These are phyloP conservation scores for Botrytis elliptica DNA, from an alignment of 2,329 filamentous ascomycete species.

Conservation along the genomic window DNA sequence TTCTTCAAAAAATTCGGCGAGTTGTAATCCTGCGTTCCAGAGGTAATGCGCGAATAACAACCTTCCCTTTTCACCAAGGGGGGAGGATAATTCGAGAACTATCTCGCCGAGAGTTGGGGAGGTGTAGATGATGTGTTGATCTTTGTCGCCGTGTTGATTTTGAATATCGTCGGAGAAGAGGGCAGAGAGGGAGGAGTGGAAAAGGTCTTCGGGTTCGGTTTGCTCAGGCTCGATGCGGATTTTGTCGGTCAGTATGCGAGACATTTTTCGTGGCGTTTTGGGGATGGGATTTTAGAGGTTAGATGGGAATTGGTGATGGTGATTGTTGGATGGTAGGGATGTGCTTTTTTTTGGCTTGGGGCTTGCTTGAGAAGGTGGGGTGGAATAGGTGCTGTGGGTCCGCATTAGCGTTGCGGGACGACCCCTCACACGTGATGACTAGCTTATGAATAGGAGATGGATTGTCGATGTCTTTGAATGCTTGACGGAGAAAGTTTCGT, in stretches of 20 bases:
- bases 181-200: constrained; percentile 57
- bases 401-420: background rate
- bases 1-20: constrained; percentile 55
- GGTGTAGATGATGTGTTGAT: constrained; percentile 60
- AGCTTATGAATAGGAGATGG: background rate
- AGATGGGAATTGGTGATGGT: background rate
- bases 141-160: constrained; percentile 57
- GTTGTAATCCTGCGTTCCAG: constrained; percentile 64
- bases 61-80: constrained; percentile 47
- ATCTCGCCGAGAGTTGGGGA: constrained; percentile 41
- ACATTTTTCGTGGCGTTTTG: constrained; percentile 40
- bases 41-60: constrained; percentile 69
- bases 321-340: background rate
- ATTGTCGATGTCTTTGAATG: background rate
- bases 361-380: constrained; percentile 1
- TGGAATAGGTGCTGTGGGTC: background rate
- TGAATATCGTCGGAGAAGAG: constrained; percentile 68
- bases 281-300: background rate
- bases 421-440: background rate
- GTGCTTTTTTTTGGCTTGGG: background rate
- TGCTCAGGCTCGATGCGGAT: constrained; percentile 43
- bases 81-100: background rate
- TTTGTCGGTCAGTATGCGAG: constrained; percentile 43
- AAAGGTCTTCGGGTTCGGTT: constrained; percentile 57
- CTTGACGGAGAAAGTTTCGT: background rate